Base-by-base conservation (phyloP, 2,329 filamentous ascomycete genomes). In the Trichoderma atrobrunneum region DNA sequence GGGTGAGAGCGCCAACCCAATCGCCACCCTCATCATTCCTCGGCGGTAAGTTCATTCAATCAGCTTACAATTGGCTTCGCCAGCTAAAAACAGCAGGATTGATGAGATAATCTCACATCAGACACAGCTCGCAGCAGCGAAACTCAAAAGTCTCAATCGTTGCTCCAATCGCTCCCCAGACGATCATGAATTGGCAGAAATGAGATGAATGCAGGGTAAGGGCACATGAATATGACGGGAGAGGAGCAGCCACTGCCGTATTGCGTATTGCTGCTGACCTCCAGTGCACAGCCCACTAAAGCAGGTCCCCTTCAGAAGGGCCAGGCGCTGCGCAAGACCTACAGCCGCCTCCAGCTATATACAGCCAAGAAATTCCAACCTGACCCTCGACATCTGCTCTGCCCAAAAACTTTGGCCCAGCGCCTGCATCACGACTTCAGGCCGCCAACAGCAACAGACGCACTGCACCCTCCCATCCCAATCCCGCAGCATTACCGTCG, bases 61-160 rank as follows among this genome's bases (percentile, higher is more conserved):
- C 66, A 69, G 66, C 66, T 69, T 61, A 70, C 66, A n/a, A 21
- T 28, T 43, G 57, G 28, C 57, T 30, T 70, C 56, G 18, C 14
- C 21, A 24, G 66, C 36, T 21, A 28, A 43, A 36, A 14, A 57
- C 21, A 48, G 16, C 36, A 32, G 36, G 51, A n/a, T 61, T 54
- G 57, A 70, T 70, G 66, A 70, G 67, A 70, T 70, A 62, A 70
- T 70, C 67, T 70, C 57, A 70, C 67, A 60, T 70, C 67, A 70
- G 67, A 70, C 57, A 54, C 57, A 54, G 32, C 39, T 54, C 39
- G 21, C 34, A 30, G 36, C 56, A 54, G 10, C 57, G 16, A 69
- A 70, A 70, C 28, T 70, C 67, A 61, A 70, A 61, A 61, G 57
- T 14, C 28, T 36, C 32, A 70, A 36, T 62, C 67, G 48, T 21